Base-by-base conservation (phyloP, 2,329 filamentous ascomycete species). In the Cladosporium phlei region DNA sequence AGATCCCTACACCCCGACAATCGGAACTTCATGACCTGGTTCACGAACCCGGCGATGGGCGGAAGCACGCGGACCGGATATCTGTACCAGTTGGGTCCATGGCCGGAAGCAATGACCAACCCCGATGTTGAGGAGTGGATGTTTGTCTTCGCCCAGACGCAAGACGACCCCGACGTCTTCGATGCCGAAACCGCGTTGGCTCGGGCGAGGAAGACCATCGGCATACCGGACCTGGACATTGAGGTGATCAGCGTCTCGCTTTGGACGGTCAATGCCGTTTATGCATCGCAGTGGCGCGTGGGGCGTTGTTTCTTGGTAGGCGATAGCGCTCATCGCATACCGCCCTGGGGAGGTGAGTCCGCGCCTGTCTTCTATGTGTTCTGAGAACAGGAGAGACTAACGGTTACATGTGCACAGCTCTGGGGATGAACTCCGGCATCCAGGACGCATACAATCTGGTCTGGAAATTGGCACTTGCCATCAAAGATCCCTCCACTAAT, bases 391-490 rank as follows among this genome's bases (percentile, higher is more conserved):
- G 16, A 33, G 16, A 33, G 16, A 11, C 30, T 35, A 12, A 35
- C 12, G 3, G 4, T 25, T 20, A 22, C 19, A 22, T 12, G 2
- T 20, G 5, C 47, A 19, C 33, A 35, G 33, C 33, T 22, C 77
- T 79, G 55, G 78, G 78, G 1, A 76, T 80, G 73, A 51, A 51
- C 25, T 43, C 45, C 17, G 45, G 49, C 19, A 43, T 51, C 5
- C 46, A 49, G 8, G 49, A 51, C 21, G 49, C 38, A 33, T 28
- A 34, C 37, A 46, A 47, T 14, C 42, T 54, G n/a, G 48, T 38
- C 29, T 54, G 52, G 52, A 50, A 52, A 25, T 39, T 54, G n/a
- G 38, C 44, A 4, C 16, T 37, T 6, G 51, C 53, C 6, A 10
- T 53, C 17, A 47, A 48, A 20, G 35, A 42, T 5, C 44, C 33